Conservation (phyloP, 768 basidiomycete species). For the Scleroderma citrinum region DNA sequence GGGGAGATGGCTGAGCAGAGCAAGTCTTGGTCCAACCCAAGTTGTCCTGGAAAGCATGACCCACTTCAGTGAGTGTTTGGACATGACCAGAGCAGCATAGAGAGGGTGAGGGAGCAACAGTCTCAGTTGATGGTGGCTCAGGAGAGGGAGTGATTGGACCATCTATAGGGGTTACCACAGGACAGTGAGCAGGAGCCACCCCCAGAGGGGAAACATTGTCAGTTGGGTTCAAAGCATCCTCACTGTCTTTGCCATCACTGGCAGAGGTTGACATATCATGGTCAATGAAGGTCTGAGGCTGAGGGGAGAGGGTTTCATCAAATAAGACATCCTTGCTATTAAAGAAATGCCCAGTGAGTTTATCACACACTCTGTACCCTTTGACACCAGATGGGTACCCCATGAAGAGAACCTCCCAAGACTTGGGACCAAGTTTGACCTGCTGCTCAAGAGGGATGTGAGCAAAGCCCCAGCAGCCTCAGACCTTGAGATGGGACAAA, state of each 20-base stretch:
- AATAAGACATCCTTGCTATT: background rate
- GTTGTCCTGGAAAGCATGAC: background rate
- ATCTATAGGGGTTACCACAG: background rate
- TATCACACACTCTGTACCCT: background rate
- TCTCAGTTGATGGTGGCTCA: too few relatives aligned
- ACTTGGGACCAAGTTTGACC: background rate
- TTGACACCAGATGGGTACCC: slow-evolving; percentile 1
- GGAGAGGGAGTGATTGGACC: background rate
- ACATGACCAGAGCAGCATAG: background rate
- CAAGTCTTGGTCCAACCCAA: background rate
- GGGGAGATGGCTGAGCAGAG: background rate
- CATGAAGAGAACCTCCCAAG: background rate
- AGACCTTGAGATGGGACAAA: background rate
- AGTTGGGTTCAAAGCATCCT: too few relatives aligned
- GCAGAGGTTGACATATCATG: too few relatives aligned
- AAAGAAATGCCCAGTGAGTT: background rate
- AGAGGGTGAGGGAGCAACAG: too few relatives aligned
- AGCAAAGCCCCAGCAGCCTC: background rate
- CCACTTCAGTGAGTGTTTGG: background rate
- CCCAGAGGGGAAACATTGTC: too few relatives aligned
- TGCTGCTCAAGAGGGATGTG: background rate
- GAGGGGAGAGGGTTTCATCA: background rate
- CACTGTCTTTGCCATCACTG: background rate
- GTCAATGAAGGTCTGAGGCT: too few relatives aligned
- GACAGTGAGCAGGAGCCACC: too few relatives aligned